These are phyloP conservation scores for Laburnicola sp. DNA, from an alignment of 2,329 filamentous ascomycete species.

Conservation along the genomic window DNA sequence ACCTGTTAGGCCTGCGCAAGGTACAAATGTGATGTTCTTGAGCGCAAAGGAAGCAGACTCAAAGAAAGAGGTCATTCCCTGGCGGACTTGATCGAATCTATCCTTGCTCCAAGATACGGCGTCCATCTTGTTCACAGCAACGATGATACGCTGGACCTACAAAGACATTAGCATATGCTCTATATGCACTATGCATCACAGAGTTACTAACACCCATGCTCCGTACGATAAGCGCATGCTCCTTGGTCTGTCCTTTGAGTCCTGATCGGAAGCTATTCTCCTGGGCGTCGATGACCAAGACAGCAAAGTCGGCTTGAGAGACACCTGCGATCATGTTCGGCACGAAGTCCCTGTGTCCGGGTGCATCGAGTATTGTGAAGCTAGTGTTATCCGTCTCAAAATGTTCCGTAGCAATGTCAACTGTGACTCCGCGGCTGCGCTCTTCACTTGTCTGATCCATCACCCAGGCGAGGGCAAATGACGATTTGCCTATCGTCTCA, in stretches of 20 bases:
- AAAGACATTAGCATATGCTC: conserved; percentile 85
- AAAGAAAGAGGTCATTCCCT: conserved; percentile 82
- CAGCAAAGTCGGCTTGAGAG: conserved; percentile 92
- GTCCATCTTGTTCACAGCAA: conserved; percentile 96
- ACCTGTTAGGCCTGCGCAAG: conserved; percentile 84
- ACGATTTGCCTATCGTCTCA: conserved; percentile 88
- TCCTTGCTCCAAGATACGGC: conserved; percentile 79
- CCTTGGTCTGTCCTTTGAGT: conserved; percentile 88
- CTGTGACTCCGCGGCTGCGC: conserved; percentile 85
- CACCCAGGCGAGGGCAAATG: conserved; percentile 96
- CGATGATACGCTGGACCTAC: conserved; percentile 82
- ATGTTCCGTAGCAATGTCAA: conserved; percentile 92
- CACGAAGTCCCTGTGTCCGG: conserved; percentile 93
- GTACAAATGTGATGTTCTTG: conserved; percentile 83
- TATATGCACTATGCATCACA: conserved; percentile 84
- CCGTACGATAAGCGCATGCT: conserved; percentile 85
- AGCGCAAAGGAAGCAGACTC: conserved; percentile 77
- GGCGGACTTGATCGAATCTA: conserved; percentile 80
- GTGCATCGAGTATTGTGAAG: conserved; percentile 94
- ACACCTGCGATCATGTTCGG: conserved; percentile 99
- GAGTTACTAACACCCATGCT: conserved; percentile 73
- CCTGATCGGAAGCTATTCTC: conserved; percentile 93
- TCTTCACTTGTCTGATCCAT: conserved; percentile 92
- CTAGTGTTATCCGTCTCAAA: conserved; percentile 86
- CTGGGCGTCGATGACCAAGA: conserved; percentile 89